Percentiles rank a stretch among this genome's conserved stretches.
Evolutionary conservation across 352 stramenopile species (phyloP).

Genomic region (Globisporangium megalacanthum): DNA sequence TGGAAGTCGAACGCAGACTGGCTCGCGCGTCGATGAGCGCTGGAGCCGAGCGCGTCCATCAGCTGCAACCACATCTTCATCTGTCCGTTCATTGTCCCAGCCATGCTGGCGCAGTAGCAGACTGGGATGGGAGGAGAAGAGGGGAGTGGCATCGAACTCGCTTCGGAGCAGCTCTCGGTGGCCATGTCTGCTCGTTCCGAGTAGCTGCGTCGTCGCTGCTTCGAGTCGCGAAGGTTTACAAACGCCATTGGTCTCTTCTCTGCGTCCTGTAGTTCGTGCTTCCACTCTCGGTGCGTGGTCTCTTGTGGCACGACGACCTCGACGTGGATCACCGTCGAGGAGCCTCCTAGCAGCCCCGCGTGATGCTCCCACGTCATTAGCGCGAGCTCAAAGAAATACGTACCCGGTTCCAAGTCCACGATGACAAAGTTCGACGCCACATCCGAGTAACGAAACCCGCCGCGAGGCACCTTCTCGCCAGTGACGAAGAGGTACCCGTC

Average conservation of each 20-base stretch:
- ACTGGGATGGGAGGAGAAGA: conserved; percentile 13
- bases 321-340: conserved; percentile 26
- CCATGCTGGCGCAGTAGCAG: conserved; percentile 31
- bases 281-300: conserved; percentile 11
- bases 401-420: conserved; percentile 28
- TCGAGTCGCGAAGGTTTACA: conserved; percentile 18
- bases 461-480: conserved; percentile 21
- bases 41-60: conserved; percentile 25
- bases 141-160: neutral
- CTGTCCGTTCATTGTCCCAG: conserved; percentile 39
- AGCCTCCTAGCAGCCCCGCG: neutral
- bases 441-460: conserved; percentile 10
- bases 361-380: conserved; percentile 14
- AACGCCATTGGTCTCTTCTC: conserved; percentile 18
- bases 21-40: neutral
- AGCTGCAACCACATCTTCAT: conserved; percentile 60
- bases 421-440: conserved; percentile 7
- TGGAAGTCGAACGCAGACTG: conserved; percentile 15
- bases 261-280: conserved; percentile 7
- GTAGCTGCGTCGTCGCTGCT: neutral
- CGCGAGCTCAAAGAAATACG: conserved; percentile 40
- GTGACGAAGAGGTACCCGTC: conserved; percentile 37
- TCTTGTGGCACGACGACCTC: conserved; percentile 38
- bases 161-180: neutral
- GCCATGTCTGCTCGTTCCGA: neutral